Percentiles rank a stretch among this genome's conserved stretches.
Conservation (phyloP, 2,329 filamentous ascomycete species). For the Exophiala oligosperma region DNA sequence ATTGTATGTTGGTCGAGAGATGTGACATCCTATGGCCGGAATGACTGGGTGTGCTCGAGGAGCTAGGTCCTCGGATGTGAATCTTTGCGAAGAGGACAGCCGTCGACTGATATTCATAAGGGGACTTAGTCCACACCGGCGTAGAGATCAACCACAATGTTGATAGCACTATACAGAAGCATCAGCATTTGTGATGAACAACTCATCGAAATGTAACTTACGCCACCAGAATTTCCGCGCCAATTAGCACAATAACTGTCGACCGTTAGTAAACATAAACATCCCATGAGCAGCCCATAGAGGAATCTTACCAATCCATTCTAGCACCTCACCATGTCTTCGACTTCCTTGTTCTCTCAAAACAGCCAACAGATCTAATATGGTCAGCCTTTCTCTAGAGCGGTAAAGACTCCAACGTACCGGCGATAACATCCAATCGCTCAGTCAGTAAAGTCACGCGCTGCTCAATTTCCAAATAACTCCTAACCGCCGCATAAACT, state of each 20-base stretch:
- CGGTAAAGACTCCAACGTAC: constrained; percentile 11
- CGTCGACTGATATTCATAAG: not conserved
- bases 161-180: constrained; percentile 59
- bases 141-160: constrained; percentile 92
- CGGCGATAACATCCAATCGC: constrained; percentile 76
- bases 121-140: constrained; percentile 59
- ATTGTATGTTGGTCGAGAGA: not conserved
- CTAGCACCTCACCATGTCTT: constrained; percentile 83
- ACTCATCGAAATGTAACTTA: constrained; percentile 8
- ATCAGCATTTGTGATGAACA: not conserved
- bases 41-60: not conserved
- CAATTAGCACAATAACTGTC: constrained; percentile 88
- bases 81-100: not conserved
- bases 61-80: not conserved
- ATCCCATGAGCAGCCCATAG: not conserved
- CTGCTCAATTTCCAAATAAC: constrained; percentile 98
- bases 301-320: constrained; percentile 76
- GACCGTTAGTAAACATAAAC: constrained; percentile 13
- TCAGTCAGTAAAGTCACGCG: constrained; percentile 86
- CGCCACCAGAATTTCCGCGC: constrained; percentile 90
- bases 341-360: constrained; percentile 94
- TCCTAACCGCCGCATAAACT: constrained; percentile 91
- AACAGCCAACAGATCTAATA: constrained; percentile 75
- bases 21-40: not conserved
- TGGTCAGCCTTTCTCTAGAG: constrained; percentile 2